Conservation (phyloP, 2,329 filamentous ascomycete species). For the Podosphaera fusca region DNA sequence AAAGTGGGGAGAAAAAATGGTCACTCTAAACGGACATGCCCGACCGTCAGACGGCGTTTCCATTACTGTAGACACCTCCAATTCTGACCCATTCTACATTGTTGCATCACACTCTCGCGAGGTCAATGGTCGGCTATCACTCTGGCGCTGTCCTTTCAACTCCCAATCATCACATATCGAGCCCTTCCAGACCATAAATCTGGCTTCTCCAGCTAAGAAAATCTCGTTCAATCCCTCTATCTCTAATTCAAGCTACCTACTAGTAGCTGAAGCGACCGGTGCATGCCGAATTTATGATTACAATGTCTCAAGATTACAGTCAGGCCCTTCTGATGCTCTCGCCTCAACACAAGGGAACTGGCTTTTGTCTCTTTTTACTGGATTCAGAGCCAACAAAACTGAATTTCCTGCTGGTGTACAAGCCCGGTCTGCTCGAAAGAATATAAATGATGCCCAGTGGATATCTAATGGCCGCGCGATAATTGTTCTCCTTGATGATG, state of each 20-base stretch:
- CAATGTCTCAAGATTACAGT: slow-evolving; percentile 27
- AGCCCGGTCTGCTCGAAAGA: slow-evolving; percentile 28
- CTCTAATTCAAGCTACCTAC: slow-evolving; percentile 26
- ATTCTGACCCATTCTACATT: slow-evolving; percentile 24
- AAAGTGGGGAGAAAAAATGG: slow-evolving; percentile 37
- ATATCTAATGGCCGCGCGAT: slow-evolving; percentile 35
- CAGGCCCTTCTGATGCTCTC: slow-evolving; percentile 22
- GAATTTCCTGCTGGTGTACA: slow-evolving; percentile 17
- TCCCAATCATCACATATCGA: slow-evolving; percentile 16
- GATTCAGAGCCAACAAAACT: slow-evolving; percentile 10
- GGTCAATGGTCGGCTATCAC: slow-evolving; percentile 30
- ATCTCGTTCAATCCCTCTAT: slow-evolving; percentile 36
- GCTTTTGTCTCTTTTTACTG: slow-evolving; percentile 35
- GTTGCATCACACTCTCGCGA: slow-evolving; percentile 37
- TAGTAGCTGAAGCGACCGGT: slow-evolving; percentile 30
- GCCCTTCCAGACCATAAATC: slow-evolving; percentile 37
- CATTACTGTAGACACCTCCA: slow-evolving; percentile 23
- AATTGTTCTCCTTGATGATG: slow-evolving; percentile 34
- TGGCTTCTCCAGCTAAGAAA: slow-evolving; percentile 28
- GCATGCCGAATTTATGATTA: slow-evolving; percentile 41
- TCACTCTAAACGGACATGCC: slow-evolving; percentile 28
- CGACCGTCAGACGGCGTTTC: slow-evolving; percentile 31
- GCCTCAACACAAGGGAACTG: slow-evolving; percentile 32
- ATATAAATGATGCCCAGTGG: slow-evolving; percentile 39
- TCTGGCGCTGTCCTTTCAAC: slow-evolving; percentile 32